Conservation (phyloP, 2,329 filamentous ascomycete genomes). For the Hirsutella rhossiliensis region DNA sequence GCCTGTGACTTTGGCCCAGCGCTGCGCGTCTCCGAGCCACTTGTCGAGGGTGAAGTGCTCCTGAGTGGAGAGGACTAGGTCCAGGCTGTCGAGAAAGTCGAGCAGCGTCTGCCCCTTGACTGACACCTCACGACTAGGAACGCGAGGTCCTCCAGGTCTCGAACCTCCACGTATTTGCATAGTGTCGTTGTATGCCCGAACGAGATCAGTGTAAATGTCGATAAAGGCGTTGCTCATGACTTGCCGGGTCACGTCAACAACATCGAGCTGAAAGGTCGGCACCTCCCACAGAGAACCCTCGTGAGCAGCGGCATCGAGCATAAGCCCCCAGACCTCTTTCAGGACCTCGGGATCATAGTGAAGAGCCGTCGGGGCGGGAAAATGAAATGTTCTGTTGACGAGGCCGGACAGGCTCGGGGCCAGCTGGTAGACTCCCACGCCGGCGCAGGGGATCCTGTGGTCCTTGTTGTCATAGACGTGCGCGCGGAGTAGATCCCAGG, state of each 20-base stretch:
- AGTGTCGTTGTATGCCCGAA: slow-evolving; percentile 14
- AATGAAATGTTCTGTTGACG: slow-evolving; percentile 23
- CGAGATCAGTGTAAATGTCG: slow-evolving; percentile 22
- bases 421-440: slow-evolving; percentile 33
- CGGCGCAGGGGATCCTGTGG: slow-evolving; percentile 24
- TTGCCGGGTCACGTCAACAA: slow-evolving; percentile 36
- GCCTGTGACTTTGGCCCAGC: slow-evolving; percentile 6
- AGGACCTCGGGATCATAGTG: slow-evolving; percentile 27
- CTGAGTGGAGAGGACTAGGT: slow-evolving; percentile 27
- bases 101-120: slow-evolving; percentile 16
- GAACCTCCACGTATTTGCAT: slow-evolving; percentile 14
- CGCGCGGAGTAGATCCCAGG: slow-evolving; percentile 32
- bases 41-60: slow-evolving; percentile 26
- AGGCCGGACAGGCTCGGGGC: slow-evolving; percentile 28
- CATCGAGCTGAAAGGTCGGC: slow-evolving; percentile 30
- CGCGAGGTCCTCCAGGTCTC: too few relatives aligned
- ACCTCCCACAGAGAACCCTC: slow-evolving; percentile 24
- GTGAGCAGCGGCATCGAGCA: slow-evolving; percentile 21
- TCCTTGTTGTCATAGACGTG: slow-evolving; percentile 38
- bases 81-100: slow-evolving; percentile 23
- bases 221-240: slow-evolving; percentile 33
- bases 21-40: slow-evolving; percentile 27
- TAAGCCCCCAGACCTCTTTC: slow-evolving; percentile 23
- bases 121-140: not conserved
- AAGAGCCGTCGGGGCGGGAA: slow-evolving; percentile 23